These are phyloP conservation scores for Penicillium italicum DNA, from an alignment of 2,329 filamentous ascomycete genomes.

Conservation along the genomic window DNA sequence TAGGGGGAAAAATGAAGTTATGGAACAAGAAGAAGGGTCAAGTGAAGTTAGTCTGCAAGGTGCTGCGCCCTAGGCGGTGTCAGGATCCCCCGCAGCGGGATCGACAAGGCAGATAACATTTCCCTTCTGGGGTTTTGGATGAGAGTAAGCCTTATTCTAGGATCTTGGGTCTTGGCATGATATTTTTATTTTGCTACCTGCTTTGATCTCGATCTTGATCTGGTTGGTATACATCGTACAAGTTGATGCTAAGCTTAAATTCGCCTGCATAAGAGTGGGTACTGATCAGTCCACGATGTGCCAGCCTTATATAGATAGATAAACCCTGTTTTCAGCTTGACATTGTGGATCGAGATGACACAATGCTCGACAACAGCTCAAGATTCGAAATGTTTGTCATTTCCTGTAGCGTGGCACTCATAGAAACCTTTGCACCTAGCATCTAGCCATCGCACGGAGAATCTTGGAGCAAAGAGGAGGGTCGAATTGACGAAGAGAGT, in stretches of 20 bases:
- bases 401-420: no score
- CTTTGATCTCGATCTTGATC: not conserved
- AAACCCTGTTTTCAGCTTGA: not conserved
- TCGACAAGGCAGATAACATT: constrained; percentile 13
- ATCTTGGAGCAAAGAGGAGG: constrained; percentile 8
- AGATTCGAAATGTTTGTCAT: not conserved
- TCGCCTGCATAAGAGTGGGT: constrained; percentile 1
- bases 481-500: constrained; percentile 8
- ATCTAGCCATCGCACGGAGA: not conserved
- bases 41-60: not conserved
- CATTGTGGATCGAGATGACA: not conserved
- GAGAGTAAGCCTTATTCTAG: not conserved
- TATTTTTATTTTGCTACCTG: not conserved
- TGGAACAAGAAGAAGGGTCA: not conserved
- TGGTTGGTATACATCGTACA: not conserved
- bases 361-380: not conserved
- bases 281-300: not conserved
- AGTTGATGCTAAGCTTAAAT: not conserved
- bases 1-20: not conserved
- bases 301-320: not conserved
- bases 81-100: constrained; percentile 21
- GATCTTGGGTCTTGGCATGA: constrained; percentile 3
- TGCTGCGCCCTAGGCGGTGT: constrained; percentile 16
- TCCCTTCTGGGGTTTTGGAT: not conserved
- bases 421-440: not conserved